phyloP scores from a whole-genome alignment of 768 basidiomycete genomes.

The Albatrellus ellisii region DNA sequence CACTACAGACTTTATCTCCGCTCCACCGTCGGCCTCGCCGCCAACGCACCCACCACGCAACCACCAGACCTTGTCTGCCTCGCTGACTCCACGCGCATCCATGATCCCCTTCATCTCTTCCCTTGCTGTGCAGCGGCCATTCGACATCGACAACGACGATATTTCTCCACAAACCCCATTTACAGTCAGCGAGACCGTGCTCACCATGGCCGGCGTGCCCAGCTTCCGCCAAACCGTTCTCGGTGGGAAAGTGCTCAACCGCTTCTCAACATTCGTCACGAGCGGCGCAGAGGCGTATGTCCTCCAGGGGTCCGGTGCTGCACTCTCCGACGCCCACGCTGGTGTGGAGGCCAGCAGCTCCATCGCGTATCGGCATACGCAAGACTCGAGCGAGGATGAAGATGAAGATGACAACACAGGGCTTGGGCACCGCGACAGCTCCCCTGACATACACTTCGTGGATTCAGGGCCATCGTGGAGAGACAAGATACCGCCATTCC shows the following conservation, averaged over 20 bases:
- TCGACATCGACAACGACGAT: no score
- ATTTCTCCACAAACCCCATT: conserved; percentile 18
- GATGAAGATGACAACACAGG: conserved; percentile 25
- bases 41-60: conserved; percentile 15
- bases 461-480: conserved; percentile 65
- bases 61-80: conserved; percentile 27
- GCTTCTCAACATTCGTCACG: conserved; percentile 80
- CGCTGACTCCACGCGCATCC: conserved; percentile 37
- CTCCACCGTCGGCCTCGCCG: conserved; percentile 30
- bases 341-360: no score
- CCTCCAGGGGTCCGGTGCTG: conserved; percentile 38
- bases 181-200: conserved; percentile 54
- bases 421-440: conserved; percentile 22
- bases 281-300: conserved; percentile 79
- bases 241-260: conserved; percentile 65
- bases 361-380: conserved; percentile 12
- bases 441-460: conserved; percentile 59
- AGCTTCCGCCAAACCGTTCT: conserved; percentile 61
- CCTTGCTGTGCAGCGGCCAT: no score
- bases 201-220: conserved; percentile 34
- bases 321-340: conserved; percentile 12
- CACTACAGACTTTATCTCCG: conserved; percentile 46
- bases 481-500: conserved; percentile 58
- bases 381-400: conserved; percentile 19
- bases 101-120: no score